phyloP scores from a whole-genome alignment of 345 rosid genomes.

The Hypericum perforatum region DNA sequence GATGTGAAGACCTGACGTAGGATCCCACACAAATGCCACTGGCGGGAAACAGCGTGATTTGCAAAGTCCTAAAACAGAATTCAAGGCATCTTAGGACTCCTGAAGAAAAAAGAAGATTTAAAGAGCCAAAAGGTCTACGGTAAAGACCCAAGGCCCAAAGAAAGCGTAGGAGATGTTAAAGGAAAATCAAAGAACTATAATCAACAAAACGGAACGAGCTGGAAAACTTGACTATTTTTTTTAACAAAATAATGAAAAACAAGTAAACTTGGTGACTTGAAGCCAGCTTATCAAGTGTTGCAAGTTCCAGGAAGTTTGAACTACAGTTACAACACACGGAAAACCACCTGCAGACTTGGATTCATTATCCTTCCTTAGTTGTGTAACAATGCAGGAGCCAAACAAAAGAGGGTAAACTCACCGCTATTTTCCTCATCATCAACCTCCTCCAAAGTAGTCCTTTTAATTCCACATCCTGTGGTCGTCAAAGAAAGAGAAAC shows the following conservation, averaged over 20 bases:
- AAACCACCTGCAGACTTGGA: too few relatives aligned
- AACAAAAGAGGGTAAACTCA: constrained; percentile 24
- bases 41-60: constrained; percentile 98
- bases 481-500: constrained; percentile 58
- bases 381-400: too few relatives aligned
- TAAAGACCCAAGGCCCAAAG: constrained; percentile 2
- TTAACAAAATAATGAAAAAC: too few relatives aligned
- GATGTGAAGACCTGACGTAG: constrained; percentile 65
- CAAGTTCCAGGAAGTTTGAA: too few relatives aligned
- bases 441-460: constrained; percentile 55
- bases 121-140: neutral
- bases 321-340: too few relatives aligned
- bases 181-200: constrained; percentile 3
- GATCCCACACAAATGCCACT: constrained; percentile 93
- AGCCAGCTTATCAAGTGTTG: too few relatives aligned
- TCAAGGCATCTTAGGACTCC: constrained; percentile 15
- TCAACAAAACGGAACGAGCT: too few relatives aligned
- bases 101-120: constrained; percentile 4
- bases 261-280: too few relatives aligned
- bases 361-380: too few relatives aligned
- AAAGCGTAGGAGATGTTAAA: neutral
- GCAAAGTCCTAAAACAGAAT: constrained; percentile 68
- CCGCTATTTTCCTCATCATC: constrained; percentile 62
- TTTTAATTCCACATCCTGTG: constrained; percentile 80
- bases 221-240: too few relatives aligned